Evolutionary conservation across 345 rosid genomes (phyloP).

Genomic region (Aquilaria yunnanensis): DNA sequence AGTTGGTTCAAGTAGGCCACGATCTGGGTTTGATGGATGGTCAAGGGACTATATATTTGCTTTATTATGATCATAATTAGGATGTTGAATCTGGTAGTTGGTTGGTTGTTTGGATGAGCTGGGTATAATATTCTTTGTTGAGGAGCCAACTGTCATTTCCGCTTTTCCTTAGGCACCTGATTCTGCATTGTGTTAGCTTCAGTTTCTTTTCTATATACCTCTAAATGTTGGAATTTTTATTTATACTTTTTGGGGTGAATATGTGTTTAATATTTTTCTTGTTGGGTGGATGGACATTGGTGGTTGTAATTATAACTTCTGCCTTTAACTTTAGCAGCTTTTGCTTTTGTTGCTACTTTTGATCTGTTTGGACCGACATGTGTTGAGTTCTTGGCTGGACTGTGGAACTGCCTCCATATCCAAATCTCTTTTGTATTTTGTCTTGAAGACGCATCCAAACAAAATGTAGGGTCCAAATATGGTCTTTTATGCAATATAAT

Average conservation of each 20-base stretch:
- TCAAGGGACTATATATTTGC: not conserved
- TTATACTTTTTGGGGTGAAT: constrained; percentile 18
- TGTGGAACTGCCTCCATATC: too few species aligned
- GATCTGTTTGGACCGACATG: constrained; percentile 16
- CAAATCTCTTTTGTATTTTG: too few species aligned
- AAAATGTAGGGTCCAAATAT: too few species aligned
- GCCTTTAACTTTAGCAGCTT: constrained; percentile 14
- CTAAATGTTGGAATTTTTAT: not conserved
- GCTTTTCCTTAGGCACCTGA: too few species aligned
- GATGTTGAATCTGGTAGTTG: constrained; percentile 14
- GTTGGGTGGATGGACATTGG: constrained; percentile 32
- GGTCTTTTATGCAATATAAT: too few species aligned
- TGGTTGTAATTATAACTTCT: constrained; percentile 44
- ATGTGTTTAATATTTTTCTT: constrained; percentile 25
- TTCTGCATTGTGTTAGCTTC: too few species aligned
- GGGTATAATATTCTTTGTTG: constrained; percentile 13
- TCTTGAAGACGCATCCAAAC: too few species aligned
- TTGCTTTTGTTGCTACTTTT: constrained; percentile 26
- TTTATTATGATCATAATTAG: constrained; percentile 12
- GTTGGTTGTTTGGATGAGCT: constrained; percentile 10
- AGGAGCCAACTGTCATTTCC: constrained; percentile 21
- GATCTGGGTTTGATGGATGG: constrained; percentile 3
- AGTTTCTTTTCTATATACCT: too few species aligned
- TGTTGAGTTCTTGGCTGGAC: too few species aligned
- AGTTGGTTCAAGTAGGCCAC: constrained; percentile 12